A percentile compares a stretch with the other conserved stretches of the same genome.
phyloP scores from a whole-genome alignment of 2,329 filamentous ascomycete genomes.

The Nectriaceae sp. region DNA sequence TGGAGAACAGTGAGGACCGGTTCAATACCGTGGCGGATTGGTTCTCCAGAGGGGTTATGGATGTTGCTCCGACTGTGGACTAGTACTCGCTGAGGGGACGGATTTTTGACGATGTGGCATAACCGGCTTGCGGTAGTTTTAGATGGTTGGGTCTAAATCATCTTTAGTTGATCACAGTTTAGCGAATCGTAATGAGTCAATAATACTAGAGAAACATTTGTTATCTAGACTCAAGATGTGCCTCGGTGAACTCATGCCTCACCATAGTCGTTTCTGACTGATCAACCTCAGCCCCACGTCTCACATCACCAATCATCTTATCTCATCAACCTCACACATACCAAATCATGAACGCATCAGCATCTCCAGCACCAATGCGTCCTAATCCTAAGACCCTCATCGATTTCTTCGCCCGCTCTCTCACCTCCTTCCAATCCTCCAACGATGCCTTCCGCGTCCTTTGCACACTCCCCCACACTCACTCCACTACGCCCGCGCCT shows the following conservation, averaged over 20 bases:
- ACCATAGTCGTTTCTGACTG: background rate
- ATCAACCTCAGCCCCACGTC: constrained; percentile 16
- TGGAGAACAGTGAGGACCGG: constrained; percentile 75
- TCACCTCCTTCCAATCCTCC: constrained; percentile 47
- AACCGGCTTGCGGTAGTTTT: no score
- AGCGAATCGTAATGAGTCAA: no score
- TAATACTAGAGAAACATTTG: no score
- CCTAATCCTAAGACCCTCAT: constrained; percentile 32
- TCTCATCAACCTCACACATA: constrained; percentile 5
- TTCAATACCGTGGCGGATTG: constrained; percentile 94
- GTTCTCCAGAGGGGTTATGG: constrained; percentile 93
- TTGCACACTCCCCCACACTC: constrained; percentile 38
- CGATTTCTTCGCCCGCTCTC: constrained; percentile 45
- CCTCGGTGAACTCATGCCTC: no score
- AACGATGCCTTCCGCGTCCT: constrained; percentile 46
- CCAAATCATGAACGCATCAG: constrained; percentile 3
- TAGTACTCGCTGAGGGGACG: constrained; percentile 9
- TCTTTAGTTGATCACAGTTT: no score
- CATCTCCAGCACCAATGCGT: constrained; percentile 16
- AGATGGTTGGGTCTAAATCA: no score
- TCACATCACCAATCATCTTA: background rate
- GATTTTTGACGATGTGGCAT: background rate
- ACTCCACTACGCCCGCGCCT: constrained; percentile 5
- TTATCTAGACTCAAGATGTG: no score
- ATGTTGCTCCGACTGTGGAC: constrained; percentile 44